Base-by-base conservation (phyloP, 257 asterid genomes). In the Fraxinus americana region DNA sequence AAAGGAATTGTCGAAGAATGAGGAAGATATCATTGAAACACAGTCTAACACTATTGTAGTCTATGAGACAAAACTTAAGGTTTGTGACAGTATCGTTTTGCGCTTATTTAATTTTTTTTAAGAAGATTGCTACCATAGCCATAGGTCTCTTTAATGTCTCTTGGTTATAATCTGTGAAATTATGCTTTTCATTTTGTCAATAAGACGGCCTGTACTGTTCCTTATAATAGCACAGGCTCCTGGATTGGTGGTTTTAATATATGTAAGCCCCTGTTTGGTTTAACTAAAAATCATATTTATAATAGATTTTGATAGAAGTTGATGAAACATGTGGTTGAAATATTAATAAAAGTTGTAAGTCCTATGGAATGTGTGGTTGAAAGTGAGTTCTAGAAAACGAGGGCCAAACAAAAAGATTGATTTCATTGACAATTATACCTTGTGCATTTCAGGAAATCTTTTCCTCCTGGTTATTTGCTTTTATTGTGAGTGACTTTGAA, bases 11-110 rank as follows among this genome's bases (percentile, higher is more conserved):
- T 72, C 90, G 23, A 88, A 88, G 83, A 88, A 82, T 77, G 92
- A 88, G 76, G 90, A 86, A 72, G 92, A 88, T 77, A 88, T 88
- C 68, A 48, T 88, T 19, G 90, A 88, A 70, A 88, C 90, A 25
- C 76, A 82, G n/a, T 80, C 80, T 80, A 86, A 88, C 50, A 74
- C 84, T 54, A 52, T 88, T 34, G 87, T 78, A 11, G 90, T 88
- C 75, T 87, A 86, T 34, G 92, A 88, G 84, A 88, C 89, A 21
- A 88, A 88, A 79, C 87, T 88, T 50, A 88, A 86, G 91, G 91
- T 86, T 52, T 57, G 87, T 69, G 45, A 63, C 35, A 1, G 25
- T 23, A 45, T 41, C 25, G 7, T n/a, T 25, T 63, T 25, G 35
- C 10, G 35, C 32, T 25, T 21, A 25, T 63, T 25, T 63, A 57